Conservation (phyloP, 495 filamentous ascomycete genomes). For the Hypomontagnella monticulosa region DNA sequence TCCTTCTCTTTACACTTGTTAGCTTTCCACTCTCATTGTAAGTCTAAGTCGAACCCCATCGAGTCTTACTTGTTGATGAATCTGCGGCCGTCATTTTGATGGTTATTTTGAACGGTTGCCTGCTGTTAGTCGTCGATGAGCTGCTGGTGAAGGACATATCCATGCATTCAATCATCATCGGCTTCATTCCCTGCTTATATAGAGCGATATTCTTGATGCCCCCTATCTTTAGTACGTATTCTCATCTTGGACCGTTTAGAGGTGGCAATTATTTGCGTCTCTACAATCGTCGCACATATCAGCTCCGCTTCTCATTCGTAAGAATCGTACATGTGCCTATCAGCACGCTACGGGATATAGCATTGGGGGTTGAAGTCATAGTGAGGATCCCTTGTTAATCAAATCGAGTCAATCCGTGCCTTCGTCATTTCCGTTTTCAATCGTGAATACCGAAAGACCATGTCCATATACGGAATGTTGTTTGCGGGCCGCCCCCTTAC, state of each 20-base stretch:
- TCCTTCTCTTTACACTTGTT: constrained; percentile 27
- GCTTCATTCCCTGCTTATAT: constrained; percentile 26
- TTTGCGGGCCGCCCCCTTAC: constrained; percentile 17
- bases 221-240: constrained; percentile 10
- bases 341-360: constrained; percentile 4
- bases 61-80: constrained; percentile 25
- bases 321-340: constrained; percentile 15
- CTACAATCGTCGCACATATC: constrained; percentile 1
- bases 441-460: constrained; percentile 16
- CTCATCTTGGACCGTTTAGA: background rate
- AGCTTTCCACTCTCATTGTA: background rate
- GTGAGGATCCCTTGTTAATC: constrained; percentile 22
- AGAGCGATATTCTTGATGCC: background rate
- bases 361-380: constrained; percentile 21
- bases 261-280: constrained; percentile 7
- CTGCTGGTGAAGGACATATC: constrained; percentile 4
- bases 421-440: constrained; percentile 21
- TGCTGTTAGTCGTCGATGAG: constrained; percentile 1
- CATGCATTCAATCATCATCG: background rate
- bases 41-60: background rate
- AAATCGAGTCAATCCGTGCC: constrained; percentile 29
- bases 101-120: background rate
- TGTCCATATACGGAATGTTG: constrained; percentile 22
- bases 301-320: background rate
- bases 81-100: constrained; percentile 27